Conservation (phyloP, 2,329 filamentous ascomycete genomes). For the Madurella mycetomatis region DNA sequence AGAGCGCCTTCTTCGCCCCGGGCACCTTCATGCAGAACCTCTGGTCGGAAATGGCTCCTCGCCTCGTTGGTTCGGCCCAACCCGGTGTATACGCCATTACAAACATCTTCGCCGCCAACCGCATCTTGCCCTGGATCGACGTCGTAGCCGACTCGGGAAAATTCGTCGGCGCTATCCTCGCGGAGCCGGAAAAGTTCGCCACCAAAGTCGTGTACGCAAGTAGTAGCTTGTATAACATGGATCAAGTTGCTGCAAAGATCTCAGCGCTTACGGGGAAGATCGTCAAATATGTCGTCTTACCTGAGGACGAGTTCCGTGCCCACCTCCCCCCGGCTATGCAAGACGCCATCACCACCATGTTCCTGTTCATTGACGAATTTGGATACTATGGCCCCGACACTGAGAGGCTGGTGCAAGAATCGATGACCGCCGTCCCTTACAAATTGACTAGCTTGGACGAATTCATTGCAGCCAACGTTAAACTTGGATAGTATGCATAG, state of each 20-base stretch:
- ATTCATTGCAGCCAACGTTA: slow-evolving; percentile 27
- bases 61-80: too few species aligned
- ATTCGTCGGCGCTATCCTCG: slow-evolving; percentile 32
- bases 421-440: slow-evolving; percentile 27
- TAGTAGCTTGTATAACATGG: slow-evolving; percentile 25
- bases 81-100: background rate
- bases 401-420: slow-evolving; percentile 30
- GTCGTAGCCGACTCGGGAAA: slow-evolving; percentile 38
- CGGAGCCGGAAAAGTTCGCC: slow-evolving; percentile 19
- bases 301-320: slow-evolving; percentile 12
- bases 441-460: slow-evolving; percentile 33
- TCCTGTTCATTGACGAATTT: slow-evolving; percentile 29
- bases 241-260: slow-evolving; percentile 31
- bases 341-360: slow-evolving; percentile 23
- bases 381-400: slow-evolving; percentile 34
- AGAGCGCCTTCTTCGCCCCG: slow-evolving; percentile 48
- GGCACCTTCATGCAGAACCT: slow-evolving; percentile 54
- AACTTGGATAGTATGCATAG: background rate
- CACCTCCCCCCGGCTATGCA: slow-evolving; percentile 13
- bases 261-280: slow-evolving; percentile 32
- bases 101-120: slow-evolving; percentile 11
- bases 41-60: too few species aligned
- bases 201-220: slow-evolving; percentile 21
- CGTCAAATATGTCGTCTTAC: slow-evolving; percentile 15
- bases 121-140: slow-evolving; percentile 37